These are phyloP conservation scores for Scortechinia acanthostroma DNA, from an alignment of 2,329 filamentous ascomycete species.

Conservation along the genomic window DNA sequence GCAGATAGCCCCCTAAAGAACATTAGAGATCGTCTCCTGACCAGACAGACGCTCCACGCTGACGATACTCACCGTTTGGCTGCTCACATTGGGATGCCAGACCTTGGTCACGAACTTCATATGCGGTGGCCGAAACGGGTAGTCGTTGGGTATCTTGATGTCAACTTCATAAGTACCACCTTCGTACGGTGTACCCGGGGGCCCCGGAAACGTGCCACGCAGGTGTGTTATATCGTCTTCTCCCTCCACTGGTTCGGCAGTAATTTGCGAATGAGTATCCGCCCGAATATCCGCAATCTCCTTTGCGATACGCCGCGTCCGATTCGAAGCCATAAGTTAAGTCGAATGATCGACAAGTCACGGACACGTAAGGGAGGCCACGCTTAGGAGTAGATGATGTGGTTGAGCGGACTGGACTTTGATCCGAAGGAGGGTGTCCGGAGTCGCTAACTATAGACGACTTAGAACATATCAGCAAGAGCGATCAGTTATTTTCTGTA, in stretches of 20 bases:
- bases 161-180: constrained; percentile 55
- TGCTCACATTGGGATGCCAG: constrained; percentile 66
- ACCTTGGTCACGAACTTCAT: constrained; percentile 67
- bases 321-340: constrained; percentile 41
- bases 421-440: too few species aligned
- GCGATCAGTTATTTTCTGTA: too few species aligned
- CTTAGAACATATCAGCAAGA: too few species aligned
- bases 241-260: background rate
- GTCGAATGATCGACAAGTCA: too few species aligned
- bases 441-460: too few species aligned
- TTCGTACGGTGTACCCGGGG: constrained; percentile 63
- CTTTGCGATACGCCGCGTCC: constrained; percentile 42
- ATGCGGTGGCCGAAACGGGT: constrained; percentile 60
- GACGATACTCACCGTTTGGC: constrained; percentile 28
- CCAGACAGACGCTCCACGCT: background rate
- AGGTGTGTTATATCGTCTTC: constrained; percentile 50
- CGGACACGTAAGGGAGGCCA: too few species aligned
- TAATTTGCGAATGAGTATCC: constrained; percentile 4
- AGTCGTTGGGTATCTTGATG: constrained; percentile 58
- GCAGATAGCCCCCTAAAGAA: constrained; percentile 1
- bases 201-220: constrained; percentile 53
- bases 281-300: constrained; percentile 36
- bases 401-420: too few species aligned
- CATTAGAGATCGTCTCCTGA: constrained; percentile 6
- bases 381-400: too few species aligned